Evolutionary conservation across 169 alveolate genomes (phyloP), one percentile per base, ranked within the genome.

Genomic region (Plasmodium falciparum): DNA sequence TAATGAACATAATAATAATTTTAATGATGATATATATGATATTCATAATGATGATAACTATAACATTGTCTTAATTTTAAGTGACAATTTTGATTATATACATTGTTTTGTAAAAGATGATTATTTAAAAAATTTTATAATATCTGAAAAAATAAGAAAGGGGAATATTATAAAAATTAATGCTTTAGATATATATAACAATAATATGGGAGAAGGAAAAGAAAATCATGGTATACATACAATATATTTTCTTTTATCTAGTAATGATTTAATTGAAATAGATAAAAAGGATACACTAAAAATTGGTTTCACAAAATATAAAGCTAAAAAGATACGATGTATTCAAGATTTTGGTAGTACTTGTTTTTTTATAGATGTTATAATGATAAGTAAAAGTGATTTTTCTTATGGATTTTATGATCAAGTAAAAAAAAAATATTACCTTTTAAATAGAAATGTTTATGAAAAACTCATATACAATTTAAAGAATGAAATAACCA

Each of bases 311-410:
- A 54, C 90, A 66, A 80, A 80, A 80, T 80, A 80, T 80, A 80
- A 47, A 71, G 73, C 90, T 17, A 80, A 80, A 80, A 80, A 56
- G 58, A 80, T 80, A 26, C 52, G 62, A 12, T 39, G 43, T 24
- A 80, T 80, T 4, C 63, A 80, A 47, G 83, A 80, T 71, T 80
- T 71, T 58, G 90, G 80, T 24, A 80, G 56, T 54, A 24, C 39
- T 2, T 80, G 90, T 72, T 80, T 59, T 71, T 80, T 67, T 67
- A 61, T 80, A 54, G 90, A 80, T 67, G 90, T 56, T 22, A 70
- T 80, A 80, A 80, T 80, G 56, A 80, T 80, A 39, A 80, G 90
- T 47, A 80, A 80, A 26, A 80, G 90, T 80, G 90, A 80, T 67
- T 80, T 80, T 52, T 80, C 90, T 12, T 80, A 80, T 58, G 90